Conservation (phyloP, 2,329 filamentous ascomycete species). For the Scorias spongiosa region DNA sequence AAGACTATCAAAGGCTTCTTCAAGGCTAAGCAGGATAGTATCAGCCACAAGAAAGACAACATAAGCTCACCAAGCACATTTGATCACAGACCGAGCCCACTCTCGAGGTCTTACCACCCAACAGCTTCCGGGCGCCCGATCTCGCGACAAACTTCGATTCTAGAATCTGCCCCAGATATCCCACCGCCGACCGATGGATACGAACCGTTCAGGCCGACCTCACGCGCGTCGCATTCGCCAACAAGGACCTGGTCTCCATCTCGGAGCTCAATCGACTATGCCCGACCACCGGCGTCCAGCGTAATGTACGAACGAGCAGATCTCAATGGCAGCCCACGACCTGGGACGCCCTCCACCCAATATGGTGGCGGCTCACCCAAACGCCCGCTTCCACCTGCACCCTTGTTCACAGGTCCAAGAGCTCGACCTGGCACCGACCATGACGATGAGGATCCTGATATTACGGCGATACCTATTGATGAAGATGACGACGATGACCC, state of each 20-base stretch:
- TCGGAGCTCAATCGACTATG: constrained; percentile 44
- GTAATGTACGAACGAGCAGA: constrained; percentile 74
- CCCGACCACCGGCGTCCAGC: constrained; percentile 54
- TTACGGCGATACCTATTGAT: constrained; percentile 55
- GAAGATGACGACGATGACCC: constrained; percentile 35
- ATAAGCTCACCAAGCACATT: neutral
- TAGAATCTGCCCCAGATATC: constrained; percentile 34
- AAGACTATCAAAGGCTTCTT: constrained; percentile 19
- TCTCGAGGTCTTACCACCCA: constrained; percentile 35
- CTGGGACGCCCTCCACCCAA: constrained; percentile 75
- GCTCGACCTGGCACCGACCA: constrained; percentile 28
- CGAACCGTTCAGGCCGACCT: constrained; percentile 40
- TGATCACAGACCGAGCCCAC: constrained; percentile 25
- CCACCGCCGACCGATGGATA: constrained; percentile 48
- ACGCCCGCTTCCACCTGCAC: constrained; percentile 74
- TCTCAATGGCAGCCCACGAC: constrained; percentile 75
- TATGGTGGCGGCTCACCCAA: constrained; percentile 82
- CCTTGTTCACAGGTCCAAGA: constrained; percentile 53
- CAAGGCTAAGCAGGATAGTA: constrained; percentile 10
- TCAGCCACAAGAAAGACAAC: neutral
- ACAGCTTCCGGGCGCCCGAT: constrained; percentile 28
- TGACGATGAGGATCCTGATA: constrained; percentile 35
- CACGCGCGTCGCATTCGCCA: constrained; percentile 38
- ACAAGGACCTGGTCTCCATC: constrained; percentile 40
- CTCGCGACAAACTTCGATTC: constrained; percentile 34